Conservation (phyloP, 768 basidiomycete species). For the Leccinum olivaceopallidum region DNA sequence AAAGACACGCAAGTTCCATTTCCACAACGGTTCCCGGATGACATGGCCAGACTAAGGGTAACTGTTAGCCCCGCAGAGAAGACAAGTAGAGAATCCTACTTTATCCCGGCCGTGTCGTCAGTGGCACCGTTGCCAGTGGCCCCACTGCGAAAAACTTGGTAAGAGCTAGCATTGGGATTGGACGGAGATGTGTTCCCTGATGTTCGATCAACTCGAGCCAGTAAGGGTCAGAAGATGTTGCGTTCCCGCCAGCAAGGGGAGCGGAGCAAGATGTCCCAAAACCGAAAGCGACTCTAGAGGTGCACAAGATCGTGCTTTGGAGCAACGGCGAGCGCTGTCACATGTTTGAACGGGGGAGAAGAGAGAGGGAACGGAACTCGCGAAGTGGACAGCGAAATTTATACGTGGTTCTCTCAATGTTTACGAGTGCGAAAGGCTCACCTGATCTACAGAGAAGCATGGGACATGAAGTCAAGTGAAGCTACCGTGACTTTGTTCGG, state of each 20-base stretch:
- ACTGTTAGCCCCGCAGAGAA: background rate
- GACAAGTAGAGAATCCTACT: slow-evolving; percentile 36
- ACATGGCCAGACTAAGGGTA: slow-evolving; percentile 56
- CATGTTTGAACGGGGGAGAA: slow-evolving; percentile 8
- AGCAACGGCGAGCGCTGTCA: slow-evolving; percentile 8
- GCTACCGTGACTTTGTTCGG: background rate
- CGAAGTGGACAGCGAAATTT: slow-evolving; percentile 25
- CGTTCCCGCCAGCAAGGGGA: slow-evolving; percentile 49
- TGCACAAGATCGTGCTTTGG: slow-evolving; percentile 12
- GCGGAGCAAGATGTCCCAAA: slow-evolving; percentile 50
- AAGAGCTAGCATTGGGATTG: slow-evolving; percentile 50
- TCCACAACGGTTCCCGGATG: slow-evolving; percentile 61
- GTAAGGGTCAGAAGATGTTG: slow-evolving; percentile 45
- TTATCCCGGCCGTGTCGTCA: slow-evolving; percentile 78
- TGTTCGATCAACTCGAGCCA: slow-evolving; percentile 75
- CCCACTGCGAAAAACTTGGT: slow-evolving; percentile 75
- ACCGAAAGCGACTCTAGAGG: slow-evolving; percentile 20
- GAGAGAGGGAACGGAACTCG: slow-evolving; percentile 19
- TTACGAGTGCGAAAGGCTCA: background rate
- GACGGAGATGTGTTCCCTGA: slow-evolving; percentile 65
- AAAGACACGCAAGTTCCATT: slow-evolving; percentile 45
- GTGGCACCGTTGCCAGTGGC: slow-evolving; percentile 63
- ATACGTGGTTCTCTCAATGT: background rate
- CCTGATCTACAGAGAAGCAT: background rate
- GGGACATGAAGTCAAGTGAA: background rate